Base-by-base conservation (phyloP, 306 rosid genomes). In the Vigna trinervia region DNA sequence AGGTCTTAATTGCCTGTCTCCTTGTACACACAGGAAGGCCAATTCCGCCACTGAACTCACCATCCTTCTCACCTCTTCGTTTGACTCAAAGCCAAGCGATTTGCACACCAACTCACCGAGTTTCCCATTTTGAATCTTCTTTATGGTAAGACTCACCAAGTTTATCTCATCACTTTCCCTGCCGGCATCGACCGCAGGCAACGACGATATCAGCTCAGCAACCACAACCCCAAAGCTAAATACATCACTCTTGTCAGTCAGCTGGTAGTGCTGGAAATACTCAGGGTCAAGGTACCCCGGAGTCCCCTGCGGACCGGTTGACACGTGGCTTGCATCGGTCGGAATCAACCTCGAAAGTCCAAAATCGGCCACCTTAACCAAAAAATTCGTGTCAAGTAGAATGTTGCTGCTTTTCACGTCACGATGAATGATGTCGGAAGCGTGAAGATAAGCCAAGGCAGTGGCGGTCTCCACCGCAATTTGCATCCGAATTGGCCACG, bases 11-110 rank as follows among this genome's bases (percentile, higher is more conserved):
- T 89, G 90, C 83, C 71, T 84, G 83, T 90, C 88, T 80, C 79
- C 81, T 73, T 86, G 93, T 63, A 93, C 59, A 59, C 96, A 93
- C 6, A 7, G 89, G 72, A 89, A 88, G 32, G 94, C 98, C 84
- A 93, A 81, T 58, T 79, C 84, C 1, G 93, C 93, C 34, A 89
- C 91, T 12, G 73, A 84, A 66, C 70, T 80, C 59, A 85, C 41
- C 92, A 80, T 83, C 84, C 84, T 83, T 74, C 72, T 77, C 39
- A 84, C 73, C 22, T 84, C 85, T 30, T 68, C 41, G 59, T 90
- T 89, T 0, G 85, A 71, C 52, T 84, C 85, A 68, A 88, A 89
- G 23, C 94, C 93, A 28, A 89, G 85, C 36, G 80, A 48, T n/a
- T 81, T 85, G 73, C 89, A 91, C 4, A 87, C 69, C 77, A 93